A percentile compares a stretch with the other conserved stretches of the same genome.
phyloP scores from a whole-genome alignment of 2,329 filamentous ascomycete genomes.

The Dactylellina cionopaga region DNA sequence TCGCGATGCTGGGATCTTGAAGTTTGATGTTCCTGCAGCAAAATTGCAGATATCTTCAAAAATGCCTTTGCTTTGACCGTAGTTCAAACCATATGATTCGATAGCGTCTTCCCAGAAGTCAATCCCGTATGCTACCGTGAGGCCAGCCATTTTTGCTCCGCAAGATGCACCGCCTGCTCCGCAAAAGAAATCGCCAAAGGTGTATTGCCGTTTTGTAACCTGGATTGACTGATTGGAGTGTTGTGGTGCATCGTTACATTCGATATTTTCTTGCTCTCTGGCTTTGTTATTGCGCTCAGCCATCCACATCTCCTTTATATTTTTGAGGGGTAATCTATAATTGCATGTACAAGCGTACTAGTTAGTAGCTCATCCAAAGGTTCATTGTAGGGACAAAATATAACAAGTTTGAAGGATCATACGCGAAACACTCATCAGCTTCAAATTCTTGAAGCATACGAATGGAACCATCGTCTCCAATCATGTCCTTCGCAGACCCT shows the following conservation, averaged over 20 bases:
- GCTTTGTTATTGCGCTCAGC: not conserved
- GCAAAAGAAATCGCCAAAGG: conserved; percentile 76
- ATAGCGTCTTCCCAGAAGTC: conserved; percentile 71
- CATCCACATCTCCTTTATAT: conserved; percentile 13
- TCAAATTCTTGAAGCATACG: conserved; percentile 26
- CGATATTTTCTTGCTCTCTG: not conserved
- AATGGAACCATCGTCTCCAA: conserved; percentile 33
- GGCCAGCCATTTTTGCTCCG: conserved; percentile 70
- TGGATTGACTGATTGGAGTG: not conserved
- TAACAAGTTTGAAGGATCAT: not conserved
- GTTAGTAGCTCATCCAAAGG: too few relatives aligned
- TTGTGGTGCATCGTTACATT: conserved; percentile 2
- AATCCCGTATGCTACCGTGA: conserved; percentile 71
- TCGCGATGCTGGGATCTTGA: conserved; percentile 54
- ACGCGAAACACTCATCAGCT: conserved; percentile 33
- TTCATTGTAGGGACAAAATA: too few relatives aligned
- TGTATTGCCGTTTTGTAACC: conserved; percentile 63
- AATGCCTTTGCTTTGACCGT: conserved; percentile 59
- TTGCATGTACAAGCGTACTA: too few relatives aligned
- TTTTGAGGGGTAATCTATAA: conserved; percentile 3
- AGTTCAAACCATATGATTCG: conserved; percentile 70
- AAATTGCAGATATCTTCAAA: conserved; percentile 64
- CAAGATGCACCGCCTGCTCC: conserved; percentile 77
- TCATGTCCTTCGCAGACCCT: conserved; percentile 19
- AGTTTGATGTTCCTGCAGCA: conserved; percentile 66